Conservation (phyloP, 208 protist genomes). For the Trypanosoma vivax region DNA sequence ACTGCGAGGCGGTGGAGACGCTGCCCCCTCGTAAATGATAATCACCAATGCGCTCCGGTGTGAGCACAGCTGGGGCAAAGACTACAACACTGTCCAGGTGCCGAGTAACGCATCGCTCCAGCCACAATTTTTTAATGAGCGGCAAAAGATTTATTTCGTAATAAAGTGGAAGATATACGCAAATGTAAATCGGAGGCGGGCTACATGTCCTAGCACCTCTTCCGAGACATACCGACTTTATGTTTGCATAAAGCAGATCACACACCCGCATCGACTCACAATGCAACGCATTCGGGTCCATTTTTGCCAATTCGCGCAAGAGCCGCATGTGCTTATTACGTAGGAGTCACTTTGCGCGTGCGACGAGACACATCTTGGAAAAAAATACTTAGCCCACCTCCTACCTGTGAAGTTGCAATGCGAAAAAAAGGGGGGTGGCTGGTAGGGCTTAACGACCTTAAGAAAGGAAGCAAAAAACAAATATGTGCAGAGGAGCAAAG, state of each 20-base stretch:
- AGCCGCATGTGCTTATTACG: constrained; percentile 34
- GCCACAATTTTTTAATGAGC: constrained; percentile 54
- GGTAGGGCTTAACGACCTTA: too few relatives aligned
- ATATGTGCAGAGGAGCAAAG: too few relatives aligned
- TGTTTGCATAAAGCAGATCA: constrained; percentile 32
- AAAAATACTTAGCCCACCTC: too few relatives aligned
- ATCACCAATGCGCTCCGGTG: background rate
- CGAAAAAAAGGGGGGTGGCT: too few relatives aligned
- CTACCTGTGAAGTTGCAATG: too few relatives aligned
- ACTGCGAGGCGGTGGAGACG: background rate
- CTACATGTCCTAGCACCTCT: background rate
- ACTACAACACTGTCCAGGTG: constrained; percentile 12
- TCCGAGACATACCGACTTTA: constrained; percentile 14
- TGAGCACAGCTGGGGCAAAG: constrained; percentile 29
- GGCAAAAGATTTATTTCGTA: constrained; percentile 67
- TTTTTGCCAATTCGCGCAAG: constrained; percentile 32
- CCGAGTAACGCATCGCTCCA: background rate
- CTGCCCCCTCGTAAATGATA: background rate
- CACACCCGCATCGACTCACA: constrained; percentile 34
- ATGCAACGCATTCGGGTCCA: constrained; percentile 19
- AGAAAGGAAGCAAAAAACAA: too few relatives aligned
- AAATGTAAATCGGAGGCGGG: constrained; percentile 31
- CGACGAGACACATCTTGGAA: background rate
- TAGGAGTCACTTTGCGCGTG: constrained; percentile 23
- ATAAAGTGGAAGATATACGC: constrained; percentile 63